Evolutionary conservation across 2,329 filamentous ascomycete genomes (phyloP).

Genomic region (Clarireedia monteithiana): DNA sequence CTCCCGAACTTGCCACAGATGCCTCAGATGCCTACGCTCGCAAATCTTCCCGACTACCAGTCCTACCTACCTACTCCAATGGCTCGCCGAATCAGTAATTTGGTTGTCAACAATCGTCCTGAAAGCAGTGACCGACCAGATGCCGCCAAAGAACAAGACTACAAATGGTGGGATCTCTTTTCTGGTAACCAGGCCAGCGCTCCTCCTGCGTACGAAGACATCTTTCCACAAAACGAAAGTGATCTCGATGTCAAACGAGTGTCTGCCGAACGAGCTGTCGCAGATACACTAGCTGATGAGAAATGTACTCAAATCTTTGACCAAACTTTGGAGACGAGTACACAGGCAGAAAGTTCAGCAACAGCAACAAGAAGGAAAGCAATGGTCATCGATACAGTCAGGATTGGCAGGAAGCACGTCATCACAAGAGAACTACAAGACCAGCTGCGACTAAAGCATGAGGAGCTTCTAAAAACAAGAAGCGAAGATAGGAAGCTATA

Average conservation of each 20-base stretch:
- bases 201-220: slow-evolving; percentile 72
- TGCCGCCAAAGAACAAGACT: slow-evolving; percentile 39
- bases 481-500: slow-evolving; percentile 59
- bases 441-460: slow-evolving; percentile 51
- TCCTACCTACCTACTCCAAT: slow-evolving; percentile 54
- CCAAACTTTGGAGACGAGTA: slow-evolving; percentile 23
- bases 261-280: slow-evolving; percentile 49
- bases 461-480: slow-evolving; percentile 54
- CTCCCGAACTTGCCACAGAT: slow-evolving; percentile 56
- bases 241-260: slow-evolving; percentile 48
- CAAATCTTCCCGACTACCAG: slow-evolving; percentile 64
- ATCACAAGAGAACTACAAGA: slow-evolving; percentile 60
- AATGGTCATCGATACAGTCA: slow-evolving; percentile 36
- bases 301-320: slow-evolving; percentile 50
- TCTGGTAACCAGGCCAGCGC: slow-evolving; percentile 44
- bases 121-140: slow-evolving; percentile 13
- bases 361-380: slow-evolving; percentile 34
- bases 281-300: slow-evolving; percentile 49
- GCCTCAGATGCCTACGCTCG: slow-evolving; percentile 44
- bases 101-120: slow-evolving; percentile 48
- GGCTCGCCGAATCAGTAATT: slow-evolving; percentile 63
- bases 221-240: slow-evolving; percentile 49
- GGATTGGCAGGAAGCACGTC: slow-evolving; percentile 54
- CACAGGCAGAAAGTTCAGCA: slow-evolving; percentile 22
- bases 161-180: slow-evolving; percentile 62